These are phyloP conservation scores for Aspergillus chevalieri DNA, from an alignment of 2,329 filamentous ascomycete genomes.

Conservation along the genomic window DNA sequence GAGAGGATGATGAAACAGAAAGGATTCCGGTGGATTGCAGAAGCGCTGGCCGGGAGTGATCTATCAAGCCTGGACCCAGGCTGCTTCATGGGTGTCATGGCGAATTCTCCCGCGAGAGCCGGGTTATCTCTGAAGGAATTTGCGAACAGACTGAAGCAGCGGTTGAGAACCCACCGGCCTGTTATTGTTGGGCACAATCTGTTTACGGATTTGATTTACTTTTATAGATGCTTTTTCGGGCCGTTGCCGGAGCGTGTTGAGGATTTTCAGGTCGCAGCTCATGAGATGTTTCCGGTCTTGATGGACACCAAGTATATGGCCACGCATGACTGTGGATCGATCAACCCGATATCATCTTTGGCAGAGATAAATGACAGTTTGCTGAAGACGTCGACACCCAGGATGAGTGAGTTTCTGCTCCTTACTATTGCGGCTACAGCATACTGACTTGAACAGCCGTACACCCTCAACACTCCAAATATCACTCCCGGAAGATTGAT, in stretches of 20 bases:
- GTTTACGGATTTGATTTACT: slow-evolving; percentile 57
- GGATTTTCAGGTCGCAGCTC: slow-evolving; percentile 47
- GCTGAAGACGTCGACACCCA: slow-evolving; percentile 18
- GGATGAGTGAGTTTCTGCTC: slow-evolving; percentile 26
- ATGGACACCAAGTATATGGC: slow-evolving; percentile 61
- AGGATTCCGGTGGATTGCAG: slow-evolving; percentile 44
- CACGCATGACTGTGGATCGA: slow-evolving; percentile 49
- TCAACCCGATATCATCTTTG: slow-evolving; percentile 41
- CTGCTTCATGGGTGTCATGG: slow-evolving; percentile 22
- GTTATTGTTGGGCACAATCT: slow-evolving; percentile 59
- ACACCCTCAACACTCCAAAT: slow-evolving; percentile 27
- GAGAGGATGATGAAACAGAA: slow-evolving; percentile 29
- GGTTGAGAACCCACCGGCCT: slow-evolving; percentile 42
- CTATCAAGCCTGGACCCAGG: slow-evolving; percentile 31
- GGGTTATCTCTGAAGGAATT: slow-evolving; percentile 19
- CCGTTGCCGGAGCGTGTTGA: slow-evolving; percentile 50
- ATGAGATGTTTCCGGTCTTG: slow-evolving; percentile 51
- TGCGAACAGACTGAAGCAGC: slow-evolving; percentile 28
- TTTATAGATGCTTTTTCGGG: slow-evolving; percentile 56
- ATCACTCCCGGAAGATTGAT: slow-evolving; percentile 15
- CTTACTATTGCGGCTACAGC: too few species aligned
- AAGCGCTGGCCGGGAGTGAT: slow-evolving; percentile 40
- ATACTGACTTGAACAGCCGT: slow-evolving; percentile 12
- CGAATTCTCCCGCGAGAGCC: slow-evolving; percentile 10
- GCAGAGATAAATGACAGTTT: slow-evolving; percentile 23